Evolutionary conservation across 805 yeast genomes (phyloP).

Genomic region (Hermanozyma aechmeae): DNA sequence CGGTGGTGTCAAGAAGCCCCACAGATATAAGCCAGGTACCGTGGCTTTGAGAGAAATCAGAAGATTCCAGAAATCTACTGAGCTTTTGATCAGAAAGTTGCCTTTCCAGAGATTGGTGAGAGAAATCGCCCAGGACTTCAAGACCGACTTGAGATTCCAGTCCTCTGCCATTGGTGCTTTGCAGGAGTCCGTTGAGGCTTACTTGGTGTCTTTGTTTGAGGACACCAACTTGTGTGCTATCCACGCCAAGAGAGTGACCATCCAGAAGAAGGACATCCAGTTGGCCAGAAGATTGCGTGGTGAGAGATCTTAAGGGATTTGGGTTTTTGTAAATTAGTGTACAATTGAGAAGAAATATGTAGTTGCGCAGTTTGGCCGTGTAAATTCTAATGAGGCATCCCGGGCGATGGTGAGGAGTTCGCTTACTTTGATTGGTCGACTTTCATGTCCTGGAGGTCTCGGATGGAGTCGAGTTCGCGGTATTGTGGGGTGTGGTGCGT

Average conservation of each 20-base stretch:
- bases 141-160: conserved; percentile 91
- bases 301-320: conserved; percentile 61
- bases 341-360: conserved; percentile 9
- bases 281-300: conserved; percentile 98
- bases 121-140: conserved; percentile 92
- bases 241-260: conserved; percentile 98
- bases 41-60: conserved; percentile 95
- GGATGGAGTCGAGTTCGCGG: not conserved
- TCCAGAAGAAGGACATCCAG: conserved; percentile 97
- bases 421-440: not conserved
- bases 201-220: conserved; percentile 90
- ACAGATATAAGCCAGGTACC: conserved; percentile 96
- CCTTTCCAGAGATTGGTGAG: conserved; percentile 97
- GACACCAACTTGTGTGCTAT: conserved; percentile 98
- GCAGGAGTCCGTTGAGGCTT: conserved; percentile 98
- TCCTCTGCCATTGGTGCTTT: conserved; percentile 96
- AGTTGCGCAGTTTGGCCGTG: no score
- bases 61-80: conserved; percentile 95
- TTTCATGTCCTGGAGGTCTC: not conserved
- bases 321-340: conserved; percentile 7
- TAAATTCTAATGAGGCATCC: no score
- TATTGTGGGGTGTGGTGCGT: not conserved
- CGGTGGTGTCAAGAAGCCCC: conserved; percentile 91
- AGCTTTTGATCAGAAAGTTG: conserved; percentile 86
- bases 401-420: not conserved